phyloP scores from a whole-genome alignment of 257 asterid species.

The Fraxinus excelsior region DNA sequence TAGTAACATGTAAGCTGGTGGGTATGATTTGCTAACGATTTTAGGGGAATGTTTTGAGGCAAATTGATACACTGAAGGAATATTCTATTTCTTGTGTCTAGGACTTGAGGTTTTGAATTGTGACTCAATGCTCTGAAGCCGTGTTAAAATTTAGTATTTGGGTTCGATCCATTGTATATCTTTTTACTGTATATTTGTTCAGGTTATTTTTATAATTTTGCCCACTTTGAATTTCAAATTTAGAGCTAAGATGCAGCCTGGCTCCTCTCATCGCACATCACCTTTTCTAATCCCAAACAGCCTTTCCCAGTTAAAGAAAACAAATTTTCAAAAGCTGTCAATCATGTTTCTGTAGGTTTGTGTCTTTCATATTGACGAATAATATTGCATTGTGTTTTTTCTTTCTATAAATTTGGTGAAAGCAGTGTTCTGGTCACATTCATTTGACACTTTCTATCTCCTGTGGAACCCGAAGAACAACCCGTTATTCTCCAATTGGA shows the following conservation, averaged over 20 bases:
- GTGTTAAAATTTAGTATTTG: not conserved
- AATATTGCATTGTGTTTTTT: not conserved
- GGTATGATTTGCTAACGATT: not conserved
- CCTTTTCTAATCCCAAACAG: not conserved
- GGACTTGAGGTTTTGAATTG: not conserved
- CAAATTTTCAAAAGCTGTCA: not conserved
- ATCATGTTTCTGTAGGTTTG: not conserved
- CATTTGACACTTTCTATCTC: not conserved
- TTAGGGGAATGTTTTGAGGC: not conserved
- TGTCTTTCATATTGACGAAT: not conserved
- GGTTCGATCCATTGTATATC: not conserved
- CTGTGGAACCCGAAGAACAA: too few relatives aligned
- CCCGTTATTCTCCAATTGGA: too few relatives aligned
- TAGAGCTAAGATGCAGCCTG: not conserved
- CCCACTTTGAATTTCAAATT: not conserved
- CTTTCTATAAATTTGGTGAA: not conserved
- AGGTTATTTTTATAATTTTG: not conserved
- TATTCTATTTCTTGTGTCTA: not conserved
- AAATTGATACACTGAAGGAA: not conserved
- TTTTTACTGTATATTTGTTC: not conserved
- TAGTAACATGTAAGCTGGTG: not conserved
- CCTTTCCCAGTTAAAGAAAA: not conserved
- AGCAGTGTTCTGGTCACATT: not conserved
- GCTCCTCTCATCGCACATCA: not conserved
- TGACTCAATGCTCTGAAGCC: not conserved